Conservation (phyloP, 108 stramenopile species). For the Mediolabrus comicus region DNA sequence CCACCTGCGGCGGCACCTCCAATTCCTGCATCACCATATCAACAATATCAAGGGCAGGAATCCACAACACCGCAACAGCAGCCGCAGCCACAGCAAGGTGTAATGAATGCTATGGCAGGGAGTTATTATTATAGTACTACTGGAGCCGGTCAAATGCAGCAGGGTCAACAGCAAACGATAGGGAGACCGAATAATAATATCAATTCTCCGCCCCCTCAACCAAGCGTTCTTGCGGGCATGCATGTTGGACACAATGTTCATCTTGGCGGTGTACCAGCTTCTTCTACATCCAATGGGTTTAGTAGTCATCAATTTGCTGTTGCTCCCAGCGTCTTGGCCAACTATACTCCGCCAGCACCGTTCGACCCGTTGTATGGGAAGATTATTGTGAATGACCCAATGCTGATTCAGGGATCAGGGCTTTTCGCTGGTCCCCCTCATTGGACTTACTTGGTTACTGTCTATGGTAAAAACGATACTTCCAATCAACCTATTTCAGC, state of each 20-base stretch:
- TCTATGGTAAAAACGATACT: conserved; percentile 29
- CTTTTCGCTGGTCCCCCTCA: conserved; percentile 65
- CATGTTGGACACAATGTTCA: conserved; percentile 36
- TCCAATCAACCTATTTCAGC: conserved; percentile 49
- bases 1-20: conserved; percentile 5
- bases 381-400: conserved; percentile 63
- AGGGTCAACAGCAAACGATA: conserved; percentile 19
- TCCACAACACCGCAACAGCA: conserved; percentile 40
- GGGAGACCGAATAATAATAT: conserved; percentile 18
- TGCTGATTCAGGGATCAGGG: conserved; percentile 61
- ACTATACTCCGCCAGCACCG: conserved; percentile 39
- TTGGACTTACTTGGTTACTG: conserved; percentile 81
- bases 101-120: conserved; percentile 41
- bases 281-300: conserved; percentile 49
- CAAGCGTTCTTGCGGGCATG: conserved; percentile 37
- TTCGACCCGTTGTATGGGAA: conserved; percentile 57
- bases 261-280: conserved; percentile 26
- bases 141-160: conserved; percentile 40
- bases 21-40: conserved; percentile 7
- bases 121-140: conserved; percentile 32
- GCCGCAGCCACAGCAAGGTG: conserved; percentile 29
- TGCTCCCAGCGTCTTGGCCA: conserved; percentile 6
- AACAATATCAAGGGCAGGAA: conserved; percentile 2
- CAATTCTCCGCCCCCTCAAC: conserved; percentile 8
- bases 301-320: background rate